Evolutionary conservation across 306 rosid species (phyloP).

Genomic region (Heteromeles arbutifolia): DNA sequence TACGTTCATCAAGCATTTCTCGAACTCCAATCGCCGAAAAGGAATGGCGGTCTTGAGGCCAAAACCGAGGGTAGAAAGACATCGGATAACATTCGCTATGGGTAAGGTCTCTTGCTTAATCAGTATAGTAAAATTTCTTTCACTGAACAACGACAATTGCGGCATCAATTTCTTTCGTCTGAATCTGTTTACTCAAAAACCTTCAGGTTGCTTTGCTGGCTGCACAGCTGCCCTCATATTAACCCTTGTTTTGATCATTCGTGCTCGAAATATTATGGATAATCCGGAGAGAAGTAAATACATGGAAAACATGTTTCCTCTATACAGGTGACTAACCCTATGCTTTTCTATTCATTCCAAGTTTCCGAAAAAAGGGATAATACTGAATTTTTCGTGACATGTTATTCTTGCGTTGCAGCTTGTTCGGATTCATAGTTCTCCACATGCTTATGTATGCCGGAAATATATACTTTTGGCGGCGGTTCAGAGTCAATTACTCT

Average conservation of each 20-base stretch:
- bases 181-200: constrained; percentile 1
- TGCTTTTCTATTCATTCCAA: background rate
- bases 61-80: constrained; percentile 50
- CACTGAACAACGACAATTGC: background rate
- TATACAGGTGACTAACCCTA: constrained; percentile 41
- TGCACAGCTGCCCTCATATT: constrained; percentile 45
- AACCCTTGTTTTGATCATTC: constrained; percentile 45
- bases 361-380: background rate
- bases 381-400: background rate
- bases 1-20: constrained; percentile 51
- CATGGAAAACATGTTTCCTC: constrained; percentile 70
- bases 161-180: background rate
- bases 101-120: constrained; percentile 28
- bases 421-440: too few relatives aligned
- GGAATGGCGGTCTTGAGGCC: constrained; percentile 60
- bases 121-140: background rate
- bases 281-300: constrained; percentile 25
- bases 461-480: too few relatives aligned
- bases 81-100: constrained; percentile 49
- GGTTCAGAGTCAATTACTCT: too few relatives aligned
- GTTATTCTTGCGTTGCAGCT: constrained; percentile 35
- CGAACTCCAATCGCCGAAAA: constrained; percentile 54
- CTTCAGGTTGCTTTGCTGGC: constrained; percentile 65
- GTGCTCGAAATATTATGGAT: constrained; percentile 10
- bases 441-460: too few relatives aligned